Evolutionary conservation across 768 basidiomycete genomes (phyloP), one percentile per base, ranked within the genome.

Genomic region (Suillus variegatus): DNA sequence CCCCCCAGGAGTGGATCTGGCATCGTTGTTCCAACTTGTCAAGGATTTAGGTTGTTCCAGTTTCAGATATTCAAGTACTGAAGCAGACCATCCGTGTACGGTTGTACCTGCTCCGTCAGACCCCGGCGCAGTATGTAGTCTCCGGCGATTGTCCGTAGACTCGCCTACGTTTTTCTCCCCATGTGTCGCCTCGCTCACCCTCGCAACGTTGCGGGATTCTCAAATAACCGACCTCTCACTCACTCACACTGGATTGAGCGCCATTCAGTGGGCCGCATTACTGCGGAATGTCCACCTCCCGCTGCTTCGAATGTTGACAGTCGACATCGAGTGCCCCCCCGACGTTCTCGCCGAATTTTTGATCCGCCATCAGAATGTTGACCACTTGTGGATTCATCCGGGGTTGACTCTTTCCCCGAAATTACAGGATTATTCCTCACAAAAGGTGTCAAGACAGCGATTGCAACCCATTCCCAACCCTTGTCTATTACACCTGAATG

Each of bases 311-410:
- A 36, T 13, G 32, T 36, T 64, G 16, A 51, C 58, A 0, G 25
- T 64, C 6, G 58, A 64, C 22, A 8, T 28, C 6, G 18, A 60
- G 6, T 64, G 64, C 32, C 57, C 64, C 13, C 28, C 60, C 8
- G 12, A 6, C 3, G 16, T 49, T 13, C 40, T 64, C 16, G 18
- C 60, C 6, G 14, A 36, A 1, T 64, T 64, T 28, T 41, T 64
- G 46, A 5, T 12, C 10, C 38, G 16, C 44, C 57, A 64, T 51
- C 46, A 47, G 10, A 47, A 47, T 22, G 12, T 47, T 47, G 10
- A 0, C 0, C 47, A 47, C 1, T 0, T 47, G 9, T 47, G 47
- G 47, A 47, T 47, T 47, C 47, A 47, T 12, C 47, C 47, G 1
- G 47, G 47, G 4, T 3, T 0, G 47, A 47, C 47, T 47, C n/a